Percentiles rank a stretch among this genome's conserved stretches.
Evolutionary conservation across 495 filamentous ascomycete genomes (phyloP).

Genomic region (Xylaria flabelliformis): DNA sequence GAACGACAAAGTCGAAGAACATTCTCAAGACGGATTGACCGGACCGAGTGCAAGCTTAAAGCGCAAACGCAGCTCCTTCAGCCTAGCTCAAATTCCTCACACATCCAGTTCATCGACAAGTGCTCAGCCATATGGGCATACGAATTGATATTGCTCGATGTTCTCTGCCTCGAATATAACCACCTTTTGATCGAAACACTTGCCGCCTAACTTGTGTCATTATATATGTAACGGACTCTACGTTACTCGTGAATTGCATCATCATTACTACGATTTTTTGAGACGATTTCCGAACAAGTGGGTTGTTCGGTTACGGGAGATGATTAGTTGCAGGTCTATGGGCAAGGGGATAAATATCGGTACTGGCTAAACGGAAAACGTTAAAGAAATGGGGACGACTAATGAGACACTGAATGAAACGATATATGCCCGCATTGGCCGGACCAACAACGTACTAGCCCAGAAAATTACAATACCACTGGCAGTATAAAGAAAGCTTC

Average conservation of each 20-base stretch:
- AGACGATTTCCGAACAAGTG: background rate
- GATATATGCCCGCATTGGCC: slow-evolving; percentile 11
- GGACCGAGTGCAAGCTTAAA: slow-evolving; percentile 47
- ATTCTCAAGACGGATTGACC: slow-evolving; percentile 46
- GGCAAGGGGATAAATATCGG: slow-evolving; percentile 2
- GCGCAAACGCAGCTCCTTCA: slow-evolving; percentile 57
- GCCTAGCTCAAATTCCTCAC: slow-evolving; percentile 37
- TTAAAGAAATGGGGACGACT: slow-evolving; percentile 17
- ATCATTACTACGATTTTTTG: background rate
- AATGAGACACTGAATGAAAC: slow-evolving; percentile 25
- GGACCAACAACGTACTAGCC: slow-evolving; percentile 6
- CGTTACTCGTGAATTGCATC: background rate
- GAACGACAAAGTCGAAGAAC: slow-evolving; percentile 47
- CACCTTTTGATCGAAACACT: background rate
- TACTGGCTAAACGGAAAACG: slow-evolving; percentile 25
- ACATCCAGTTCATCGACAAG: slow-evolving; percentile 35
- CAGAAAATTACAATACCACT: slow-evolving; percentile 3
- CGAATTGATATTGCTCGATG: slow-evolving; percentile 20
- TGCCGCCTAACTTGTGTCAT: background rate
- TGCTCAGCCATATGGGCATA: slow-evolving; percentile 41
- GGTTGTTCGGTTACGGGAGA: slow-evolving; percentile 5
- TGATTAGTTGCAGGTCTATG: slow-evolving; percentile 17
- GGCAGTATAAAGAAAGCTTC: slow-evolving; percentile 17
- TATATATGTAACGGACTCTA: slow-evolving; percentile 16
- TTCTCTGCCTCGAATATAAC: background rate